phyloP scores from a whole-genome alignment of 768 basidiomycete genomes.

The Russula virescens region DNA sequence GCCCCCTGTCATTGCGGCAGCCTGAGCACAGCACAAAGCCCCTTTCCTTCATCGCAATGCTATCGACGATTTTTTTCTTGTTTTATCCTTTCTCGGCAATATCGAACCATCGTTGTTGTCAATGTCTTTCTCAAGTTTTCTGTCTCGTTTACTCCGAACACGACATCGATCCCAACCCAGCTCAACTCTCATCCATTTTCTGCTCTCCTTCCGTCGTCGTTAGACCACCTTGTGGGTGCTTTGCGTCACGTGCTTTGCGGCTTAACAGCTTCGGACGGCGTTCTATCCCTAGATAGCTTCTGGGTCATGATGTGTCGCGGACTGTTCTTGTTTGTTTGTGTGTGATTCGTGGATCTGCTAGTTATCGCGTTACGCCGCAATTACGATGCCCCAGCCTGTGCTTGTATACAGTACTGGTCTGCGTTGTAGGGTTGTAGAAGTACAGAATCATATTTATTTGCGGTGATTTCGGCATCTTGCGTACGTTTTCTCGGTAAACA shows the following conservation, averaged over 20 bases:
- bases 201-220: background rate
- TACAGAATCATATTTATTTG: no score
- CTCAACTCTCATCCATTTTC: background rate
- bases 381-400: background rate
- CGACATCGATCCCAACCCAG: background rate
- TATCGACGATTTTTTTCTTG: background rate
- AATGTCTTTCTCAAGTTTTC: background rate
- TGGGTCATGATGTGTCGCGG: background rate
- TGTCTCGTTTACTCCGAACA: background rate
- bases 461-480: background rate
- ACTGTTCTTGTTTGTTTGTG: background rate
- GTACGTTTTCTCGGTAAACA: background rate
- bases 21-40: conserved; percentile 5
- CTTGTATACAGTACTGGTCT: background rate
- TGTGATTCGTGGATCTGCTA: background rate
- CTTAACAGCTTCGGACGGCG: conserved; percentile 20
- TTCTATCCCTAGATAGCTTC: background rate
- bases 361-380: background rate
- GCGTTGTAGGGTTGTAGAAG: background rate
- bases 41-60: no score
- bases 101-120: background rate
- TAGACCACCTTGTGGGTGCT: conserved; percentile 19
- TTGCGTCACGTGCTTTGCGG: conserved; percentile 14
- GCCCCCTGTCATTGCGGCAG: conserved; percentile 24
- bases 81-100: background rate